phyloP scores from a whole-genome alignment of 1,284 basidiomycete species.

The Meira nashicola region DNA sequence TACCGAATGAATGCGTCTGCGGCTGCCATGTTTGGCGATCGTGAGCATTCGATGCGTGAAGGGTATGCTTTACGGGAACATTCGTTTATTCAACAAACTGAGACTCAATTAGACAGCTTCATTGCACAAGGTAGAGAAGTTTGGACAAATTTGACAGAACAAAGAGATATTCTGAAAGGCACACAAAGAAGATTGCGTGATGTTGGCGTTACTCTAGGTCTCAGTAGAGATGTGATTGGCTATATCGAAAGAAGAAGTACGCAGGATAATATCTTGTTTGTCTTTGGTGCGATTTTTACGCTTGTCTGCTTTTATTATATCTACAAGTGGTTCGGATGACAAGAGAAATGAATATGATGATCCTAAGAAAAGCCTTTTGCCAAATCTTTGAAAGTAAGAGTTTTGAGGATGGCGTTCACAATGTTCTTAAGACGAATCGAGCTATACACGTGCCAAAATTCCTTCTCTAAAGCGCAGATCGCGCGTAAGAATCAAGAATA shows the following conservation, averaged over 20 bases:
- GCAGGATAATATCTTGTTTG: constrained; percentile 51
- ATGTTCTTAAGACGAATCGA: too few relatives aligned
- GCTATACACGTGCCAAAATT: too few relatives aligned
- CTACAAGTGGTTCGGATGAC: constrained; percentile 18
- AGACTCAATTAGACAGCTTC: constrained; percentile 47
- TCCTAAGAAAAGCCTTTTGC: too few relatives aligned
- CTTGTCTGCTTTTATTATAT: constrained; percentile 50
- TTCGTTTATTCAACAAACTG: constrained; percentile 48
- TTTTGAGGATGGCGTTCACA: too few relatives aligned
- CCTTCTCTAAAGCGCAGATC: too few relatives aligned
- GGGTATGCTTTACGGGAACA: constrained; percentile 48
- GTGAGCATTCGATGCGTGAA: constrained; percentile 30
- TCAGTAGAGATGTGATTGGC: constrained; percentile 49
- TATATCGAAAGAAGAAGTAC: constrained; percentile 50
- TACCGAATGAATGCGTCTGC: constrained; percentile 43
- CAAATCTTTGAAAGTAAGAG: too few relatives aligned
- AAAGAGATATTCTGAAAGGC: constrained; percentile 47
- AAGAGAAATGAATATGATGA: not conserved
- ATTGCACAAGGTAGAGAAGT: constrained; percentile 50
- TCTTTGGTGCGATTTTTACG: constrained; percentile 43
- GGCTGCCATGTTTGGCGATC: constrained; percentile 41
- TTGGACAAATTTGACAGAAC: constrained; percentile 50
- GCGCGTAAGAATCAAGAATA: too few relatives aligned
- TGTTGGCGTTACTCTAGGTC: constrained; percentile 47
- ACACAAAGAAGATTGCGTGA: constrained; percentile 43